Conservation (phyloP, 371 early-diverging fungal species). For the Mortierella sp. region DNA sequence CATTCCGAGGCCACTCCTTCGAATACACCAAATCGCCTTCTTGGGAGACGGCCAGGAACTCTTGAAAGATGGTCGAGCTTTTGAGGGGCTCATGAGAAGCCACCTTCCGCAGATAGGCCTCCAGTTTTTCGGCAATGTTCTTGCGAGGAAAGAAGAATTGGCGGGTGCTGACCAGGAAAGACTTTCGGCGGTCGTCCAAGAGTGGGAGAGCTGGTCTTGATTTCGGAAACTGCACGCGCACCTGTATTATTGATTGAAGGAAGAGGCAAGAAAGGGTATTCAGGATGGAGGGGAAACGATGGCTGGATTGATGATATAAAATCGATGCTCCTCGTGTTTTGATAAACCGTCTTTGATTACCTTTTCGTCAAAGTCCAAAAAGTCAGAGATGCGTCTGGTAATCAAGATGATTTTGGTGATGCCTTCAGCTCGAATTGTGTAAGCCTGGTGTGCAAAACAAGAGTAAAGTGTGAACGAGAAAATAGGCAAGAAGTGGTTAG, state of each 20-base stretch:
- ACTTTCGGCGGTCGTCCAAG: slow-evolving; percentile 50
- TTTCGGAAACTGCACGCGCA: slow-evolving; percentile 53
- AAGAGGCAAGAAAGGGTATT: not conserved
- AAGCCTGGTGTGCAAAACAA: slow-evolving; percentile 57
- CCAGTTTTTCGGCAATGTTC: slow-evolving; percentile 57
- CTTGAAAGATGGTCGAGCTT: slow-evolving; percentile 36
- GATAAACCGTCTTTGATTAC: no score
- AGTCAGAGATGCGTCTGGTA: slow-evolving; percentile 70
- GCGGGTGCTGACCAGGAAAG: slow-evolving; percentile 52
- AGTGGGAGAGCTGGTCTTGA: slow-evolving; percentile 56
- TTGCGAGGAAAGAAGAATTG: slow-evolving; percentile 61
- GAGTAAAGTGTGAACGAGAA: not conserved
- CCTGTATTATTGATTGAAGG: slow-evolving; percentile 2
- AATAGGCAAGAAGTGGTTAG: no score
- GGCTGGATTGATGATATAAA: no score
- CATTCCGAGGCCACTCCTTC: slow-evolving; percentile 30
- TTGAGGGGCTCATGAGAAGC: slow-evolving; percentile 46
- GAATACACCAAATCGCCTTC: slow-evolving; percentile 50
- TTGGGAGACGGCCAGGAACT: slow-evolving; percentile 50
- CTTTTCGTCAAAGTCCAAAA: slow-evolving; percentile 71
- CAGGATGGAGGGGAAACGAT: not conserved
- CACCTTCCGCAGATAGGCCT: slow-evolving; percentile 52
- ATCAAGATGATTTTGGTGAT: slow-evolving; percentile 61
- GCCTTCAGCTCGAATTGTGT: slow-evolving; percentile 69
- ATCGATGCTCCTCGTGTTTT: no score